These are phyloP conservation scores for Alternaria incomplexa DNA, from an alignment of 2,329 filamentous ascomycete species.

Conservation along the genomic window DNA sequence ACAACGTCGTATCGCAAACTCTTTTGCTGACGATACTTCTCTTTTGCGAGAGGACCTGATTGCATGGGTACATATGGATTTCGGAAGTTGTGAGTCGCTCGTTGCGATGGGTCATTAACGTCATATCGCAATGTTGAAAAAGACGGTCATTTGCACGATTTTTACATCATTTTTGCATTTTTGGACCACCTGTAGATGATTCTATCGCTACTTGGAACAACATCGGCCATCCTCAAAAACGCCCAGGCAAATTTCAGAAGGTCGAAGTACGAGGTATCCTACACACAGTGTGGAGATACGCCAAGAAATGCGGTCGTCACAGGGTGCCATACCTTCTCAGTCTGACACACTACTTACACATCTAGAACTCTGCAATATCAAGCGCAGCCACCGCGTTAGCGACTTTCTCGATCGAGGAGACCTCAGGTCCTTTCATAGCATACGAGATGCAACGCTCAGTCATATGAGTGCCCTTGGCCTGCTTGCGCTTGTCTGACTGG, in stretches of 20 bases:
- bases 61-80: not conserved
- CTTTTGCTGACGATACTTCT: not conserved
- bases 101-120: not conserved
- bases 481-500: not conserved
- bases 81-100: not conserved
- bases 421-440: not conserved
- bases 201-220: not conserved
- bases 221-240: not conserved
- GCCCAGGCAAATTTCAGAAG: not conserved
- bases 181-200: not conserved
- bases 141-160: not conserved
- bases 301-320: not conserved
- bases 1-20: not conserved
- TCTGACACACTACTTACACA: not conserved
- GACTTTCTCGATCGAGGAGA: not conserved
- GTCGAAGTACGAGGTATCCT: not conserved
- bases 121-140: not conserved
- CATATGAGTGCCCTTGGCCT: not conserved
- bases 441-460: slow-evolving; percentile 4
- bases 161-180: not conserved
- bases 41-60: not conserved
- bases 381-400: not conserved
- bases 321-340: not conserved
- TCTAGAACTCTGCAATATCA: not conserved
- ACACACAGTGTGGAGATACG: not conserved